Conservation (phyloP, 2,329 filamentous ascomycete genomes). For the Sphaerulina populicola region DNA sequence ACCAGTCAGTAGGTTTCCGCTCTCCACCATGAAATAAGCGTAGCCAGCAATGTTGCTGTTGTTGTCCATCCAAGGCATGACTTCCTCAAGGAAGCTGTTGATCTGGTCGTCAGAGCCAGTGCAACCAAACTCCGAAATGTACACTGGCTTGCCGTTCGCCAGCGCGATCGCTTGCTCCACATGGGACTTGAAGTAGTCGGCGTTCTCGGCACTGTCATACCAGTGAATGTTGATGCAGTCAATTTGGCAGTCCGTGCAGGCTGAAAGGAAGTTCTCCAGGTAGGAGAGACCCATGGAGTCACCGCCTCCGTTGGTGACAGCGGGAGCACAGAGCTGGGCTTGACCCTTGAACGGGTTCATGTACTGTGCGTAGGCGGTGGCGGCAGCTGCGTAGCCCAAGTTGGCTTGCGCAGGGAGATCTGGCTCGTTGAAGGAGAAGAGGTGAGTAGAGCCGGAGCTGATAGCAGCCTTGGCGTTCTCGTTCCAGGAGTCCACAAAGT, state of each 20-base stretch:
- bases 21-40: slow-evolving; percentile 29
- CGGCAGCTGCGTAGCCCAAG: slow-evolving; percentile 47
- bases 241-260: slow-evolving; percentile 40
- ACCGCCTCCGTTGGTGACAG: slow-evolving; percentile 52
- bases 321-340: slow-evolving; percentile 50
- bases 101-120: slow-evolving; percentile 39
- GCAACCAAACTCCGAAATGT: slow-evolving; percentile 58
- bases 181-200: slow-evolving; percentile 49
- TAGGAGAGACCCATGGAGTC: slow-evolving; percentile 46
- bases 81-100: slow-evolving; percentile 43
- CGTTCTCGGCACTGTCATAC: slow-evolving; percentile 47
- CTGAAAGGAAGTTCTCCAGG: slow-evolving; percentile 46
- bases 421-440: slow-evolving; percentile 66
- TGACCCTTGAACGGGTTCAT: slow-evolving; percentile 50
- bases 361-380: slow-evolving; percentile 45
- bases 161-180: slow-evolving; percentile 38
- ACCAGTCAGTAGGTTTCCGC: slow-evolving; percentile 33
- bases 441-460: slow-evolving; percentile 45
- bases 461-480: slow-evolving; percentile 47
- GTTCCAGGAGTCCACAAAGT: slow-evolving; percentile 46
- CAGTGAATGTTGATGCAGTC: slow-evolving; percentile 58
- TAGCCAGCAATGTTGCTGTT: slow-evolving; percentile 37
- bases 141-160: slow-evolving; percentile 41
- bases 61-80: slow-evolving; percentile 42
- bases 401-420: slow-evolving; percentile 55